Base-by-base conservation (phyloP, 106 monocot genomes). In the Iris macrosiphon region DNA sequence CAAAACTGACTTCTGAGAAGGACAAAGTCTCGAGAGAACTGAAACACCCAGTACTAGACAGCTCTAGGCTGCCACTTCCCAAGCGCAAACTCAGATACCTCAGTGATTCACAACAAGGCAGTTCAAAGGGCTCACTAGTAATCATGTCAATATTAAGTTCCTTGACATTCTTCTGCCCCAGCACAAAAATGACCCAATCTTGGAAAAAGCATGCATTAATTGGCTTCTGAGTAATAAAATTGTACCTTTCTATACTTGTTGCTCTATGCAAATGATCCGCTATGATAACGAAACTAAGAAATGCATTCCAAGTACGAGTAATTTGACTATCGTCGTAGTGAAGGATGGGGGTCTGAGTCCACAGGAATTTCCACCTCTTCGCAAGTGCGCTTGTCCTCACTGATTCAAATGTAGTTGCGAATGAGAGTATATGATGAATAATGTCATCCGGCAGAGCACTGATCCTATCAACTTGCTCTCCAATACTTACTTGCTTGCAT, bases 401-500 rank as follows among this genome's bases (percentile, higher is more conserved):
- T 5, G 15, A 21, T 10, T 47, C 47, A 2, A 6, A 8, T 9
- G 24, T 2, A 2, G 47, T 9, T 4, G 25, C 15, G 25, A 7
- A 47, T 47, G 47, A 47, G 23, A 47, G 15, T 47, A 47, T 47
- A 15, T 47, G 2, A 47, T 24, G 11, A 47, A 47, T 47, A 44
- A 44, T 44, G 19, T n/a, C 44, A 3, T 44, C 44, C 16, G 44
- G 44, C 16, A 44, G 44, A 44, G 22, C 11, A 11, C 47, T 25
- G 47, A 47, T 22, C 11, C 24, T 6, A 25, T 47, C 47, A 4
- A 4, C 0, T 25, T 23, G 4, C 24, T 47, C 47, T 47, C 24
- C 24, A 1, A 2, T 25, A 1, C 47, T 24, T 25, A 4, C 24
- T 8, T 24, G 10, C 47, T 24, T 47, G 11, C 4, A n/a, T n/a